Evolutionary conservation across 495 filamentous ascomycete species (phyloP).

Genomic region (Penicillium samsonianum): DNA sequence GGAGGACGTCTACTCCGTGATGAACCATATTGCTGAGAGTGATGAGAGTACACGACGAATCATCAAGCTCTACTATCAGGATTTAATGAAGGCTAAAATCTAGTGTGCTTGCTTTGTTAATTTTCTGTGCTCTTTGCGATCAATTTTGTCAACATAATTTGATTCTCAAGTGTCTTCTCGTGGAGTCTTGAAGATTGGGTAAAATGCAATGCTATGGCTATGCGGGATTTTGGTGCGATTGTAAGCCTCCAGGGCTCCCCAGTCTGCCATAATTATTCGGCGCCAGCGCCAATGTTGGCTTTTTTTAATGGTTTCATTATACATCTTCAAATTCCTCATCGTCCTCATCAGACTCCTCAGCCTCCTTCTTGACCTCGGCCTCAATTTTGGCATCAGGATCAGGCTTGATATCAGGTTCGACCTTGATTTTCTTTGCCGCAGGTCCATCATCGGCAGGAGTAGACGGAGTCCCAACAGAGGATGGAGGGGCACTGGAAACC

Average conservation of each 20-base stretch:
- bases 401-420: conserved; percentile 33
- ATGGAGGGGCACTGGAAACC: conserved; percentile 44
- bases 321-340: conserved; percentile 58
- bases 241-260: background rate
- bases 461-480: conserved; percentile 45
- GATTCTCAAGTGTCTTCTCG: too few species aligned
- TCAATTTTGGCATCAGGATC: conserved; percentile 26
- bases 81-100: background rate
- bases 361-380: conserved; percentile 38
- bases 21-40: background rate
- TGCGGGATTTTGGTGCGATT: background rate
- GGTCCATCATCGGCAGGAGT: conserved; percentile 44
- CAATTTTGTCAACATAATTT: background rate
- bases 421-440: conserved; percentile 47
- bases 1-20: background rate
- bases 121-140: background rate
- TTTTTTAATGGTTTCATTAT: conserved; percentile 13
- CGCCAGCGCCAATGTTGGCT: conserved; percentile 20
- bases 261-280: conserved; percentile 9
- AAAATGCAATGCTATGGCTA: background rate
- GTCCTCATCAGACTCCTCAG: conserved; percentile 52
- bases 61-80: background rate
- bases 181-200: background rate
- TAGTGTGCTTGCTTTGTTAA: background rate
- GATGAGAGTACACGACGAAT: background rate